Evolutionary conservation across 768 basidiomycete species (phyloP), one percentile per base, ranked within the genome.

Genomic region (Lactifluus pinguis): DNA sequence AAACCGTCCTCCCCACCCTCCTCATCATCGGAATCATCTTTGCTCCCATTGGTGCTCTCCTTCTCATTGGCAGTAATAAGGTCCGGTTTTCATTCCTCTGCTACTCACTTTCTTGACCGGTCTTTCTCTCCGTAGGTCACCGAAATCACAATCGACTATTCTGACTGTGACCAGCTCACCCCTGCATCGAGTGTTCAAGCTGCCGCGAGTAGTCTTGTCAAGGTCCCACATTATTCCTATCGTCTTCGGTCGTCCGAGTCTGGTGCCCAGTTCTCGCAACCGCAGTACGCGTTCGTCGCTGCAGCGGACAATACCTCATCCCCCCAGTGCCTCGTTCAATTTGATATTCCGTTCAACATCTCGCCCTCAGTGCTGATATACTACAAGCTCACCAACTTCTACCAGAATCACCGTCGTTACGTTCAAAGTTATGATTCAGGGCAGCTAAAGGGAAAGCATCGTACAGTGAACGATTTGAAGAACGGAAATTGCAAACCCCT

Each of bases 351-450:
- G 8, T 83, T 84, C 55, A 82, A 90, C 69, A 76, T 99, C 36
- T 73, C 79, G 10, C 74, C 81, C 15, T 78, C 86, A 29, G 88
- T 98, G 13, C 83, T 99, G 68, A 78, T 98, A 66, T 99, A 99
- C 77, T 99, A 98, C 82, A 93, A 92, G 75, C 81, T 92, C 71
- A 92, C 90, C 51, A 94, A 94, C 76, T 95, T 95, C 76, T 98
- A 84, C 76, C 95, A 99, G 79, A 99, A 99, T 73, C 97, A 99
- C 72, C 86, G 97, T 38, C 84, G 97, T 70, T 99, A 98, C 70
- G 97, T 98, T 57, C 89, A 94, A 77, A 94, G 91, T 70, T 75
- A 91, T 47, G 83, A 94, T 69, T 79, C 86, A 13, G 78, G 87
- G 66, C 97, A 99, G 72, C 80, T 99, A 57, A 83, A 83, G 70